Conservation (phyloP, 192 early-diverging fungal genomes). For the Dissophora globulifera region DNA sequence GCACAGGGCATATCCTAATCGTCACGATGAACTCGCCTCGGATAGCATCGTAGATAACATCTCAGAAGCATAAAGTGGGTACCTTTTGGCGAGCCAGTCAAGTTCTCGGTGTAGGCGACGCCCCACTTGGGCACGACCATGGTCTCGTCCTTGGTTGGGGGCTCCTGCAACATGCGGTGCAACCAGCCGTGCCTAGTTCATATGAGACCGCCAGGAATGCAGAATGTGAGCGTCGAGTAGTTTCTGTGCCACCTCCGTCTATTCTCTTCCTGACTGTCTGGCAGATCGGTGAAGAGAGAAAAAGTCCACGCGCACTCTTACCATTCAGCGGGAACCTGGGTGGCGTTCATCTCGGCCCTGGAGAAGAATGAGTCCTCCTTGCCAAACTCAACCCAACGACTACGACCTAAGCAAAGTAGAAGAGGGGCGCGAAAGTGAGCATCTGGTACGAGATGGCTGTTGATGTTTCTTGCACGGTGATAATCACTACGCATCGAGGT, state of each 20-base stretch:
- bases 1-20: no score
- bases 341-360: conserved; percentile 65
- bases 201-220: no score
- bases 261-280: no score
- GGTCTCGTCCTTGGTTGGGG: conserved; percentile 48
- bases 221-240: no score
- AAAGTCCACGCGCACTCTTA: conserved; percentile 21
- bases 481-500: no score
- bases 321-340: conserved; percentile 80
- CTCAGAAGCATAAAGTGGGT: background rate
- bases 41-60: no score
- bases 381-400: conserved; percentile 80
- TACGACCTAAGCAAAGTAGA: conserved; percentile 65
- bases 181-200: conserved; percentile 56
- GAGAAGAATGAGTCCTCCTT: conserved; percentile 50
- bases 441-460: background rate
- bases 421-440: background rate
- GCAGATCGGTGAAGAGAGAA: no score
- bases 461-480: no score
- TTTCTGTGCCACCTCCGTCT: no score
- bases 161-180: conserved; percentile 54
- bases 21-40: no score
- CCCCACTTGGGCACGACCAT: conserved; percentile 48
- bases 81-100: conserved; percentile 54
- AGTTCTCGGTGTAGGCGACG: conserved; percentile 47